These are phyloP conservation scores for Saccharomyces paradoxus DNA, from an alignment of 805 yeast genomes.

Conservation along the genomic window DNA sequence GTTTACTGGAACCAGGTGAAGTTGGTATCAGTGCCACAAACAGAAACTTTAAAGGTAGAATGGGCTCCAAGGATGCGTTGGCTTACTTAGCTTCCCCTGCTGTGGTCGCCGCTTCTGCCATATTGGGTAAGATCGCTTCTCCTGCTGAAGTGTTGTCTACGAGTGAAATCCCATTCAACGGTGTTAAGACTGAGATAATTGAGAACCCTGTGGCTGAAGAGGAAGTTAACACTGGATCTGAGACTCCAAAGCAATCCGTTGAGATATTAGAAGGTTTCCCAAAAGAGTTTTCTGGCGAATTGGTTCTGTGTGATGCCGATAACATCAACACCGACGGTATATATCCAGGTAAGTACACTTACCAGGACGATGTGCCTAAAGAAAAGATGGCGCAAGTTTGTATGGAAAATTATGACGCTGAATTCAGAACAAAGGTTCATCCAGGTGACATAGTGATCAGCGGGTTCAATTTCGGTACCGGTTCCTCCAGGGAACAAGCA, in stretches of 20 bases:
- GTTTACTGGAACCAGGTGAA: slow-evolving; percentile 88
- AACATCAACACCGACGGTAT: slow-evolving; percentile 96
- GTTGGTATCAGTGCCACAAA: slow-evolving; percentile 98
- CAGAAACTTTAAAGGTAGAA: slow-evolving; percentile 97
- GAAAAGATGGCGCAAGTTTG: slow-evolving; percentile 98
- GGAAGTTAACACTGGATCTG: slow-evolving; percentile 17
- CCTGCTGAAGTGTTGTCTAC: slow-evolving; percentile 78
- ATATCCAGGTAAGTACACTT: slow-evolving; percentile 97
- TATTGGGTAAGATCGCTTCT: slow-evolving; percentile 87
- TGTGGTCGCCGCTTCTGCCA: slow-evolving; percentile 96
- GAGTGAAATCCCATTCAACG: slow-evolving; percentile 40
- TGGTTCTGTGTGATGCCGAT: slow-evolving; percentile 93
- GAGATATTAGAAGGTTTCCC: slow-evolving; percentile 90
- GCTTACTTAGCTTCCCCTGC: slow-evolving; percentile 97
- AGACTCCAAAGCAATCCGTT: slow-evolving; percentile 39
- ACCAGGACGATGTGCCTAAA: slow-evolving; percentile 92
- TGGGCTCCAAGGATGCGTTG: slow-evolving; percentile 95
- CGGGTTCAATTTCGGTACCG: slow-evolving; percentile 96
- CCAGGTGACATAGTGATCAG: slow-evolving; percentile 85
- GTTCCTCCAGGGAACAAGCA: slow-evolving; percentile 98
- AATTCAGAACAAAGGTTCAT: slow-evolving; percentile 70
- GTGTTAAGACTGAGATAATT: slow-evolving; percentile 37
- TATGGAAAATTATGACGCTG: slow-evolving; percentile 96
- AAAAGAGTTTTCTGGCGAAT: slow-evolving; percentile 76
- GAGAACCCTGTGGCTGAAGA: slow-evolving; percentile 9